Evolutionary conservation across 345 rosid species (phyloP), one percentile per base, ranked within the genome.

Genomic region (Arabis hirsuta): DNA sequence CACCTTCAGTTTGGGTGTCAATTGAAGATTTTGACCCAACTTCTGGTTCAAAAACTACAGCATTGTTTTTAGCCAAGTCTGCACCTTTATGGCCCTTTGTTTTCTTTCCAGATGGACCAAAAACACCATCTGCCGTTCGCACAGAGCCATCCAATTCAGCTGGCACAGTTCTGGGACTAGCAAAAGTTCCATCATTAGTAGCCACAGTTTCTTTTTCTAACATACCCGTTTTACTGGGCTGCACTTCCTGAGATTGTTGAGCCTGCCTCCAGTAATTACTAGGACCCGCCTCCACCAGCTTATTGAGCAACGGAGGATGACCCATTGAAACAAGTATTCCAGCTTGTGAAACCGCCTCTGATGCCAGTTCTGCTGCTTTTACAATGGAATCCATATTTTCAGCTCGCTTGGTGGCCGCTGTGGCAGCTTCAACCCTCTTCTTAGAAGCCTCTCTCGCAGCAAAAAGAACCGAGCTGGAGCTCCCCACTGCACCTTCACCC

Each of bases 301-400:
- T 86, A 66, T 71, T 70, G 73, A 92, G 80, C 61, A 85, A 70
- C 56, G 85, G 76, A 76, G 88, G 85, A 68, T 87, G 95, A 19
- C 90, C 91, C 97, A 96, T 82, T 5, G 92, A 85, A 68, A 88
- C 96, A 58, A 92, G 84, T 77, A 83, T 92, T 67, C 98, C 98
- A 69, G 97, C 98, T 80, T 90, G 98, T 44, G 91, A 83, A 42
- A 92, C 96, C 34, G 99, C 98, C 73, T 86, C 98, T 13, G 91
- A 92, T 66, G 99, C 98, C 79, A 92, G 79, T 74, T 90, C 92
- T 27, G 99, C 99, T 81, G 99, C 99, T 79, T 82, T 92, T 29
- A 96, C 86, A 66, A 92, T 80, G 16, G 98, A 90, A 81, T 87
- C 91, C 81, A 90, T 81, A 77, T 92, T 96, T 81, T 96, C 97